These are phyloP conservation scores for Psilocybe subaeruginosa DNA, from an alignment of 768 basidiomycete genomes.

Conservation along the genomic window DNA sequence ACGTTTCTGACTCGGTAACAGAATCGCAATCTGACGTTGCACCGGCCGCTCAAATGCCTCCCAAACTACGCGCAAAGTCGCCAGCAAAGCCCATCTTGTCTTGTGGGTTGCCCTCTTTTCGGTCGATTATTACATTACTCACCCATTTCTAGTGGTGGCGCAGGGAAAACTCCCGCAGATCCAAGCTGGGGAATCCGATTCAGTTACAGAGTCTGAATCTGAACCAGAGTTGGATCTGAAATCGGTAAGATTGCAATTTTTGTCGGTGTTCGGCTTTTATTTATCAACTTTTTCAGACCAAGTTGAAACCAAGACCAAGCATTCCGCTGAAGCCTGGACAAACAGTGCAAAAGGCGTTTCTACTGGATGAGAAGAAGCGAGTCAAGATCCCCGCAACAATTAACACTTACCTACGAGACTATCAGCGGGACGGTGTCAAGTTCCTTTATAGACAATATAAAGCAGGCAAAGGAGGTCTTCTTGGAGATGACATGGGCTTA, in stretches of 20 bases:
- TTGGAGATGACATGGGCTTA: slow-evolving; percentile 97
- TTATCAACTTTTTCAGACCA: background rate
- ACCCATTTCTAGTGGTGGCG: background rate
- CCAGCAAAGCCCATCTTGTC: background rate
- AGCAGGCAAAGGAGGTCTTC: slow-evolving; percentile 71
- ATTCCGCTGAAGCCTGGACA: slow-evolving; percentile 54
- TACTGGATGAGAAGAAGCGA: slow-evolving; percentile 49
- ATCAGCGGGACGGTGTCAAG: slow-evolving; percentile 84
- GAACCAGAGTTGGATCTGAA: slow-evolving; percentile 14
- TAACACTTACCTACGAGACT: slow-evolving; percentile 87
- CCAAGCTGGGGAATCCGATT: slow-evolving; percentile 16
- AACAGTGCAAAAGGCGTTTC: slow-evolving; percentile 42
- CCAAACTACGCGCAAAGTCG: background rate
- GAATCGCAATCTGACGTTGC: background rate
- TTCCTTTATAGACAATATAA: slow-evolving; percentile 82
- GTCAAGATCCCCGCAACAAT: slow-evolving; percentile 68
- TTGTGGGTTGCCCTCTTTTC: background rate
- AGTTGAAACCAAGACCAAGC: slow-evolving; percentile 51
- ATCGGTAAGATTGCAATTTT: background rate
- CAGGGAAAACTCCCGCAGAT: background rate
- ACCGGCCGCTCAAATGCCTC: background rate
- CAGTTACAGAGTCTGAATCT: slow-evolving; percentile 31
- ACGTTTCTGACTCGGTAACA: too few species aligned
- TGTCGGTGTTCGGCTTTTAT: too few species aligned
- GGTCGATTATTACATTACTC: background rate